Base-by-base conservation (phyloP, 192 early-diverging fungal species). In the Entomortierella chlamydospora region DNA sequence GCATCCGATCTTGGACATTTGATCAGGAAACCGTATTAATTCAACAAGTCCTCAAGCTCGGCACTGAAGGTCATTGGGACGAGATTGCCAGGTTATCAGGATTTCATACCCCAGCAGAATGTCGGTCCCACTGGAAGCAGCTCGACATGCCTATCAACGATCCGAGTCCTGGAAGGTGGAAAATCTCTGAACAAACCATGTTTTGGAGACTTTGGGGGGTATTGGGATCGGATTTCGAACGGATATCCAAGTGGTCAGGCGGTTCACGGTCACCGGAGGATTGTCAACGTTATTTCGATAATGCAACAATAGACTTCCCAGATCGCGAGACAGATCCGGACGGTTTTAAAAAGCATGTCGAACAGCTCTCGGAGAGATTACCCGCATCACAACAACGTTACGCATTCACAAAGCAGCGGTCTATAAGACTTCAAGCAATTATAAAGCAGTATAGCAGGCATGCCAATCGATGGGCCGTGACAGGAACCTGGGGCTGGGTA, bases 1-100 rank as follows among this genome's bases (percentile, higher is more conserved):
- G 11, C 15, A 55, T 57, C 12, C 13, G 17, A 7, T 29, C 61
- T 20, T 77, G 73, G 66, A 77, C 60, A 5, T 63, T 68, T 18
- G 73, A 77, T 31, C 59, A 77, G 28, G 66, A 77, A 39, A 77
- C 66, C 7, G 43, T 52, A 9, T 20, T 77, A 9, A 68, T 68
- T n/a, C 73, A 77, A 29, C 64, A 77, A 56, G 73, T 68, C 26
- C 64, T 77, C 41, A 30, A 43, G 11, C 42, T 39, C 34, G 73
- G 73, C 20, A 49, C 54, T 18, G 72, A 62, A 10, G 59, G 39
- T 17, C 45, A 66, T 2, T 74, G 72, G 66, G 33, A 56, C 13
- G 43, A 52, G 31, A 68, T 64, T 30, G 73, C 73, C 0, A 28
- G 33, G 23, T 22, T 26, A 4, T 33, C 60, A 5, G 66, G 73